phyloP scores from a whole-genome alignment of 2,329 filamentous ascomycete genomes.

The Colletotrichum tropicicola region DNA sequence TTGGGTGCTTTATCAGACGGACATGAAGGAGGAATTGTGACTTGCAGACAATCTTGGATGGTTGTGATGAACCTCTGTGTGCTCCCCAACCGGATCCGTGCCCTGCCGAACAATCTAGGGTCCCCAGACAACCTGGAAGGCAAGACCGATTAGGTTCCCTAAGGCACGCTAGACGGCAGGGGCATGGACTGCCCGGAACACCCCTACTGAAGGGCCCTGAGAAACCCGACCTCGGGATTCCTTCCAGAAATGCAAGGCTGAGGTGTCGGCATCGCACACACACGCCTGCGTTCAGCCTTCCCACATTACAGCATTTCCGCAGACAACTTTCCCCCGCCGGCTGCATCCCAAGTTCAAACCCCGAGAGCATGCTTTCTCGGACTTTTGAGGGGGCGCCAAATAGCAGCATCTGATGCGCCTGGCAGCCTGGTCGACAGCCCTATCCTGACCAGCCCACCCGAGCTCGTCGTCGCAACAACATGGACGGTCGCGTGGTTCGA shows the following conservation, averaged over 20 bases:
- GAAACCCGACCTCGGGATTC: too few relatives aligned
- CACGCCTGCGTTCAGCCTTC: neutral
- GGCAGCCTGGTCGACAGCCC: conserved; percentile 4
- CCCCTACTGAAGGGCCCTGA: neutral
- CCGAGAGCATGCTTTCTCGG: conserved; percentile 12
- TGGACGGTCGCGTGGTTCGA: conserved; percentile 27
- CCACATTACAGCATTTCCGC: too few relatives aligned
- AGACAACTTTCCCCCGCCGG: neutral
- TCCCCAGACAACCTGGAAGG: too few relatives aligned
- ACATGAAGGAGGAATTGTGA: too few relatives aligned
- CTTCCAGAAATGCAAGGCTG: neutral
- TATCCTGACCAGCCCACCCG: neutral
- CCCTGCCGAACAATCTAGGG: too few relatives aligned
- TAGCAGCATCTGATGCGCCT: conserved; percentile 19
- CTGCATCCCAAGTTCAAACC: neutral
- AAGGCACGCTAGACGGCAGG: too few relatives aligned
- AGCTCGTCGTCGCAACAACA: neutral
- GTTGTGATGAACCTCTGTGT: too few relatives aligned
- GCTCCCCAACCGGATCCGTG: too few relatives aligned
- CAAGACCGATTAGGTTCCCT: too few relatives aligned
- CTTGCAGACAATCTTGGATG: too few relatives aligned
- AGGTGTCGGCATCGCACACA: neutral
- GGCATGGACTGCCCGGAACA: too few relatives aligned
- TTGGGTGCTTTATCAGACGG: too few relatives aligned
- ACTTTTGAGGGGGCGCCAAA: neutral